These are phyloP conservation scores for Peronospora belbahrii DNA, from an alignment of 352 stramenopile genomes.

Conservation along the genomic window DNA sequence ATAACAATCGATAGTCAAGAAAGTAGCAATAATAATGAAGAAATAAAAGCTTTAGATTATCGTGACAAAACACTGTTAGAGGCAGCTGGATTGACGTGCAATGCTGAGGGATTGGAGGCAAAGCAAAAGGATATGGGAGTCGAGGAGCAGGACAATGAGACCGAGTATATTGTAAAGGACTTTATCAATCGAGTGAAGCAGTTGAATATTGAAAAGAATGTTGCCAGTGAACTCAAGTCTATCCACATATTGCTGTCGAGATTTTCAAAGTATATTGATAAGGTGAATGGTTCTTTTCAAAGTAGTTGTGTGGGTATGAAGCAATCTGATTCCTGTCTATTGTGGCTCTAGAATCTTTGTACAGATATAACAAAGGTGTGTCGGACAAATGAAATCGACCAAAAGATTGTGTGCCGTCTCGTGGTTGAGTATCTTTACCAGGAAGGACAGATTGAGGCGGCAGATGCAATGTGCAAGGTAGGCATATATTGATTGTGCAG, in stretches of 20 bases:
- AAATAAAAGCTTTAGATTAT: constrained; percentile 5
- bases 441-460: constrained; percentile 65
- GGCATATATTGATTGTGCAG: neutral
- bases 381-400: constrained; percentile 48
- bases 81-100: neutral
- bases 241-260: constrained; percentile 70
- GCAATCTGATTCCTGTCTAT: neutral
- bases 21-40: neutral
- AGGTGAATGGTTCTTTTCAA: constrained; percentile 27
- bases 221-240: constrained; percentile 53
- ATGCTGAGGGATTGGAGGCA: constrained; percentile 10
- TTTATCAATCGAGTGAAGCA: constrained; percentile 58
- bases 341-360: constrained; percentile 37
- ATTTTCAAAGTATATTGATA: constrained; percentile 76
- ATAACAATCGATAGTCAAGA: constrained; percentile 4
- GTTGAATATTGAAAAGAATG: constrained; percentile 66
- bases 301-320: neutral
- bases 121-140: constrained; percentile 23
- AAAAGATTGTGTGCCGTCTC: constrained; percentile 53
- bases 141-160: constrained; percentile 55
- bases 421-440: constrained; percentile 77
- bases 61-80: neutral
- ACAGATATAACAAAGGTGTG: constrained; percentile 65
- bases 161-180: constrained; percentile 53
- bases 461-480: constrained; percentile 63